phyloP scores from a whole-genome alignment of 2,329 filamentous ascomycete species.

The Fusarium avenaceum region DNA sequence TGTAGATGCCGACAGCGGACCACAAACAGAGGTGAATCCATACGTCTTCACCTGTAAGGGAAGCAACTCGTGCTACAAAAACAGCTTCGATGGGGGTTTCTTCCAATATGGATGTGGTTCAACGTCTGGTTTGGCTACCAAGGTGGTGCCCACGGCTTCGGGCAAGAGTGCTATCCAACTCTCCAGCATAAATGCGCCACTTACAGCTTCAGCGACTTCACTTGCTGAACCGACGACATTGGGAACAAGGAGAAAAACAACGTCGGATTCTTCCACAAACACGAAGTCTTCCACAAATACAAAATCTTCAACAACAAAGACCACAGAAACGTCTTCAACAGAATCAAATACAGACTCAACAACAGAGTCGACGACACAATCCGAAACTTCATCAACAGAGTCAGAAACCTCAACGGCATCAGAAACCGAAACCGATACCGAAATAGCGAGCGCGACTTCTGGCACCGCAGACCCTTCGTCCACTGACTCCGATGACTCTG shows the following conservation, averaged over 20 bases:
- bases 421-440: constrained; percentile 28
- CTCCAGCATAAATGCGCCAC: constrained; percentile 56
- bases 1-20: constrained; percentile 64
- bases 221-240: constrained; percentile 60
- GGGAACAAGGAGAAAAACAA: constrained; percentile 47
- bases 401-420: constrained; percentile 29
- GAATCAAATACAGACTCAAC: constrained; percentile 6
- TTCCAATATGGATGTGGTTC: constrained; percentile 70
- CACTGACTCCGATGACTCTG: constrained; percentile 33
- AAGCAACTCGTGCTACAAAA: constrained; percentile 66
- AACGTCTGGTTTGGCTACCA: constrained; percentile 62
- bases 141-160: constrained; percentile 62
- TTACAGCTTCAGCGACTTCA: constrained; percentile 57
- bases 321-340: constrained; percentile 26
- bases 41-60: constrained; percentile 70
- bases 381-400: constrained; percentile 28
- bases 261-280: constrained; percentile 16
- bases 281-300: constrained; percentile 19
- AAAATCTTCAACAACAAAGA: constrained; percentile 22
- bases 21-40: constrained; percentile 66
- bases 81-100: constrained; percentile 67
- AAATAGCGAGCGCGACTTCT: constrained; percentile 32
- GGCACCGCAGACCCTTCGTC: constrained; percentile 40
- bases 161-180: constrained; percentile 56
- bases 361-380: constrained; percentile 9